Evolutionary conservation across 441 rosid genomes (phyloP).

Genomic region (Pelargonium fulgidum): DNA sequence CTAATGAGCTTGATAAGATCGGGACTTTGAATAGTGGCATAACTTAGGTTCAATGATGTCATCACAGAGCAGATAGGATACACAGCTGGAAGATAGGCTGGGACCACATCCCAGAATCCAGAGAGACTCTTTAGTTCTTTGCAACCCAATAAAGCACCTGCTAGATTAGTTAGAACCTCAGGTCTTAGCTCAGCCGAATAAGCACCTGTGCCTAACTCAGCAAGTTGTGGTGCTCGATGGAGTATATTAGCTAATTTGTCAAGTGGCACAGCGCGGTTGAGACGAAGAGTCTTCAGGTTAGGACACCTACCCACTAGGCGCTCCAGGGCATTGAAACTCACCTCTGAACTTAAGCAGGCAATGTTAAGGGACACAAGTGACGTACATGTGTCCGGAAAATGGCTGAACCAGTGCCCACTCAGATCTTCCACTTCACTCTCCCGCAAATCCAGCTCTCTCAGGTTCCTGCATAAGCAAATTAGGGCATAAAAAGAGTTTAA

Average conservation of each 20-base stretch:
- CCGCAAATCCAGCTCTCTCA: slow-evolving; percentile 87
- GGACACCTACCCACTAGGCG: slow-evolving; percentile 87
- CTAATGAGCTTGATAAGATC: slow-evolving; percentile 57
- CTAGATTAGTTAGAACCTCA: slow-evolving; percentile 40
- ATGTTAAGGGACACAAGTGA: slow-evolving; percentile 75
- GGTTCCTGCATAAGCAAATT: slow-evolving; percentile 37
- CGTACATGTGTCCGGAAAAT: slow-evolving; percentile 67
- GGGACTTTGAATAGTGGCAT: slow-evolving; percentile 56
- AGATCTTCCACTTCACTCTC: slow-evolving; percentile 86
- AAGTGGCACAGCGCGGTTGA: slow-evolving; percentile 69
- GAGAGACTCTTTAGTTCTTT: slow-evolving; percentile 67
- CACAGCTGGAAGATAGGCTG: slow-evolving; percentile 52
- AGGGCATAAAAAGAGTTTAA: not conserved
- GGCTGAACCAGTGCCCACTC: slow-evolving; percentile 81
- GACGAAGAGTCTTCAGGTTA: slow-evolving; percentile 62
- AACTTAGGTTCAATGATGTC: slow-evolving; percentile 73
- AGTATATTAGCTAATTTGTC: slow-evolving; percentile 57
- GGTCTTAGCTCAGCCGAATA: slow-evolving; percentile 54
- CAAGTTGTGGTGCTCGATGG: slow-evolving; percentile 55
- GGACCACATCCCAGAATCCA: slow-evolving; percentile 71
- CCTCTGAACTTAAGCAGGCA: slow-evolving; percentile 88
- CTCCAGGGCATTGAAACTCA: slow-evolving; percentile 67
- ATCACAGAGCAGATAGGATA: slow-evolving; percentile 51
- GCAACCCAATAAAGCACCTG: slow-evolving; percentile 41
- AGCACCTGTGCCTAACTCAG: slow-evolving; percentile 79